Base-by-base conservation (phyloP, 371 early-diverging fungal genomes). In the Mortierella polycephala region DNA sequence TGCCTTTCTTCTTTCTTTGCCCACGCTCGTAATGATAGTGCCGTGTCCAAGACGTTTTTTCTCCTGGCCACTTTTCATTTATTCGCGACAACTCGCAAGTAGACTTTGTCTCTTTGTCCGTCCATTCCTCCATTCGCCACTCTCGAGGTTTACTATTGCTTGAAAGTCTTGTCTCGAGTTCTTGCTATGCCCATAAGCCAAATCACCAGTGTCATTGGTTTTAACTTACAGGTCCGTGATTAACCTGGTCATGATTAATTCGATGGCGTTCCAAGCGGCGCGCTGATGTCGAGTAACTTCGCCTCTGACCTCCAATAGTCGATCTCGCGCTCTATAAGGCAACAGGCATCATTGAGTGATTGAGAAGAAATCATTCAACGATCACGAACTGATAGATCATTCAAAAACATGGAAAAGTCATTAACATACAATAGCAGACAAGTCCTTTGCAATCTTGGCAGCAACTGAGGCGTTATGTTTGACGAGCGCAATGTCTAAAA, bases 381-480 rank as follows among this genome's bases (percentile, higher is more conserved):
- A 21, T n/a, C 12, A 51, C 6, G 20, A 18, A 8, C 51, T 18
- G 2, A 5, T 18, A 8, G 10, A 21, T 5, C n/a, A 9, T 62
- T 42, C 50, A 39, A n/a, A 50, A 9, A 55, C 57, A 45, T 30
- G 41, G 42, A 7, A 49, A 54, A 46, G 7, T 51, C 20, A 5
- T 66, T 58, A 30, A 30, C 65, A 45, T 47, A 75, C 62, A 59
- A 87, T 50, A 2, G 47, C 47, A 0, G 88, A 83, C 23, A 91
- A 69, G 39, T 83, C 82, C 8, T 70, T 82, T 1, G 97, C 96
- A 62, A 98, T 93, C 58, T 85, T 83, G 49, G 90, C 89, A 12
- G 96, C 98, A 20, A 96, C 85, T 12, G 69, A 73, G 0, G 96
- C 98, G 81, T 97, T 97, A 79, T 97, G 96, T 80, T 94, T 93